These are phyloP conservation scores for Paracoccidioides brasiliensis DNA, from an alignment of 2,329 filamentous ascomycete species.

Conservation along the genomic window DNA sequence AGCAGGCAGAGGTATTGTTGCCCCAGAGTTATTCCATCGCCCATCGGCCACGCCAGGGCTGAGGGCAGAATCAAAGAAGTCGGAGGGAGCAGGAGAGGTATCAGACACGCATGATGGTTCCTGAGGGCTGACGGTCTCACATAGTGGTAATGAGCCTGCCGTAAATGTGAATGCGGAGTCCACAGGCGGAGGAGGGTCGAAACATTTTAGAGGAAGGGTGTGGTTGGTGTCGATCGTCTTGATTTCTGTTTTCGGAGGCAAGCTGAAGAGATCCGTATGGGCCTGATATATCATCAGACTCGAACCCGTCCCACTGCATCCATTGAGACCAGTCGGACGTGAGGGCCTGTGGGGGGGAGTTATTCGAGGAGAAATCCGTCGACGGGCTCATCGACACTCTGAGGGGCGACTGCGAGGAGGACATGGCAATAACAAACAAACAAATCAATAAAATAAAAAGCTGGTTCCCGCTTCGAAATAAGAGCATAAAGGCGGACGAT, in stretches of 20 bases:
- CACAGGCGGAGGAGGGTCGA: neutral
- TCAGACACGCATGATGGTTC: neutral
- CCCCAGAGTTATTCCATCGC: neutral
- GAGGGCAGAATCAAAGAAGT: constrained; percentile 1
- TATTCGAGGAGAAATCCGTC: constrained; percentile 8
- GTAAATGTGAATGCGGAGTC: neutral
- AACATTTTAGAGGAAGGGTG: neutral
- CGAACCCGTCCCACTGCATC: constrained; percentile 34
- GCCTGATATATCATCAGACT: constrained; percentile 20
- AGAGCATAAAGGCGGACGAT: too few relatives aligned
- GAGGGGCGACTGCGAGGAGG: constrained; percentile 3
- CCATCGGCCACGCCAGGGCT: neutral
- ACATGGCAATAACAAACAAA: constrained; percentile 1
- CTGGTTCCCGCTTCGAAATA: too few relatives aligned
- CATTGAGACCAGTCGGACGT: constrained; percentile 33
- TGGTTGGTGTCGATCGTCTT: neutral
- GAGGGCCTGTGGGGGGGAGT: constrained; percentile 16
- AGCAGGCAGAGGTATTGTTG: neutral
- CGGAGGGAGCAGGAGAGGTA: neutral
- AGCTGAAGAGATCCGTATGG: constrained; percentile 10
- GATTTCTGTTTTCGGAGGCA: neutral
- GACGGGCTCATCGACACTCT: constrained; percentile 3
- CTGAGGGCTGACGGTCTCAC: neutral
- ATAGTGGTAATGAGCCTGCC: neutral
- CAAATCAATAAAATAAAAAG: too few relatives aligned